Base-by-base conservation (phyloP, 1,284 basidiomycete genomes). In the Ustilago crameri region DNA sequence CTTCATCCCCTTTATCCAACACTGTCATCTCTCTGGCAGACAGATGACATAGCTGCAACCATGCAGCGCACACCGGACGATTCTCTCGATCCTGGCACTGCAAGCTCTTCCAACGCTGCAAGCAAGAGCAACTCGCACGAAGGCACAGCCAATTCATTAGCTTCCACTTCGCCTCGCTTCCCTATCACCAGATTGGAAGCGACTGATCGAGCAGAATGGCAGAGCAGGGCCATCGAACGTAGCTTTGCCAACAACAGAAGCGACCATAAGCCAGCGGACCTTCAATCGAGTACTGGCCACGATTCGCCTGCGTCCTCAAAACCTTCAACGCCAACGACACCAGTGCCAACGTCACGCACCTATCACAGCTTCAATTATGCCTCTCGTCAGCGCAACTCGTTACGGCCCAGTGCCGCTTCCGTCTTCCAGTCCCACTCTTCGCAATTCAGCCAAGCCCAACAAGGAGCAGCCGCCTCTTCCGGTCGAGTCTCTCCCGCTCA, bases 291-390 rank as follows among this genome's bases (percentile, higher is more conserved):
- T 22, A 18, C 34, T 15, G 22, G 23, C 27, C 9, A 27, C 27
- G 51, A 54, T 2, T 51, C 59, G 4, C 47, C 53, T 3, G 27
- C 48, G 14, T 56, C 60, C 5, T 55, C 59, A 3, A 42, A 51
- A 12, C 51, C 58, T 30, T 61, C 58, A 10, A 61, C 58, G 1
- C 58, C 58, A 9, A 50, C 58, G 2, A 54, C 58, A 0, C 23
- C 51, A 8, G 20, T 34, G 5, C 41, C 51, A 24, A 9, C 51
- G 1, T 54, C 58, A 24, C 59, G 59, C 41, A 56, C 60, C 3
- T 63, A 63, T 18, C 49, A 63, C 45, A 63, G 60, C 41, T 53
- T 63, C 34, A 63, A 56, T 37, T 63, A 63, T 24, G 60, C 60
- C 2, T 53, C 60, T 1, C 53, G 60, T 17, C 60, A 63, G 27